phyloP scores from a whole-genome alignment of 208 protist genomes.

The Trypanosoma brucei region DNA sequence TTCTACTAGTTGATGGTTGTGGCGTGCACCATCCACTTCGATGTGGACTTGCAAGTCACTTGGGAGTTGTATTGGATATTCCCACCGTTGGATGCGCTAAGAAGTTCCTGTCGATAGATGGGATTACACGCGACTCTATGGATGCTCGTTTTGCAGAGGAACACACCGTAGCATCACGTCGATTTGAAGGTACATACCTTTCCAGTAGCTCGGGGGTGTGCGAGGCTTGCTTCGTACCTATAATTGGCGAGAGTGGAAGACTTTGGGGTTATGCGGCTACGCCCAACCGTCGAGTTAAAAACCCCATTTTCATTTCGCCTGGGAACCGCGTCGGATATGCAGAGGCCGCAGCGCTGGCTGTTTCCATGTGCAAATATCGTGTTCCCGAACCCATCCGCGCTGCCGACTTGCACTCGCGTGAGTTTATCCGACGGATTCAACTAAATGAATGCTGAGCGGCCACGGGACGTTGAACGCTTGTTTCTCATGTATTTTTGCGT shows the following conservation, averaged over 20 bases:
- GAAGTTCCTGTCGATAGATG: constrained; percentile 85
- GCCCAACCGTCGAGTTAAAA: constrained; percentile 32
- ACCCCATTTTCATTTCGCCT: constrained; percentile 91
- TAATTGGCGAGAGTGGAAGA: constrained; percentile 22
- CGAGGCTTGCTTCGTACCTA: constrained; percentile 4
- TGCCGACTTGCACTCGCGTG: constrained; percentile 87
- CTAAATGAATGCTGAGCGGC: neutral
- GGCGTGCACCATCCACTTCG: constrained; percentile 91
- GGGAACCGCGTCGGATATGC: constrained; percentile 84
- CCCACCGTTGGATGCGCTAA: constrained; percentile 93
- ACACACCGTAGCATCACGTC: neutral
- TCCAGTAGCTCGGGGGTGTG: neutral
- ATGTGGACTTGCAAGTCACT: constrained; percentile 92
- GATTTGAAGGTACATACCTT: neutral
- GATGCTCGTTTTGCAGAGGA: constrained; percentile 18
- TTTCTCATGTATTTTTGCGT: no score
- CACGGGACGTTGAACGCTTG: no score
- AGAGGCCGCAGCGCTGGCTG: constrained; percentile 51
- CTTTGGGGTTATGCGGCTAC: constrained; percentile 62
- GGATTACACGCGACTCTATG: constrained; percentile 51
- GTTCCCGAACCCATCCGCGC: constrained; percentile 92
- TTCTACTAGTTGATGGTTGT: constrained; percentile 95
- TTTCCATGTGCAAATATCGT: constrained; percentile 44
- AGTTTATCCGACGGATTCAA: constrained; percentile 48
- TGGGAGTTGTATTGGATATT: constrained; percentile 86